These are phyloP conservation scores for Alisma plantagoaquatica DNA, from an alignment of 106 monocot genomes.

Conservation along the genomic window DNA sequence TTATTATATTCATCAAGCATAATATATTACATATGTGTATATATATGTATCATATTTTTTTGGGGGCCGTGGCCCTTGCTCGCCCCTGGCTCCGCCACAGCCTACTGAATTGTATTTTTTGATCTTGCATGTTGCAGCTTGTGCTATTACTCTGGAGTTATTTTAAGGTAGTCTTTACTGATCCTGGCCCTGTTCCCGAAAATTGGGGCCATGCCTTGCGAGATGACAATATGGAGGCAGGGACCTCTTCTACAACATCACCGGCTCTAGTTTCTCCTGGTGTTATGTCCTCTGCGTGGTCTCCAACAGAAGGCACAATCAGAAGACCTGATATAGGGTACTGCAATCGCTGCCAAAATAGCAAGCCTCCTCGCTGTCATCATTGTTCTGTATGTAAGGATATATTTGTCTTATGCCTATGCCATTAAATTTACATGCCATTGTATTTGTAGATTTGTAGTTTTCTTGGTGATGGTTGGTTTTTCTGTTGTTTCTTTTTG, in stretches of 20 bases:
- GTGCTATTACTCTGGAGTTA: slow-evolving; percentile 82
- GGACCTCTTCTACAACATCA: slow-evolving; percentile 9
- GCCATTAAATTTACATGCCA: no score
- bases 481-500: no score
- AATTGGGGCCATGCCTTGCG: slow-evolving; percentile 57
- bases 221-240: slow-evolving; percentile 22
- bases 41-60: no score
- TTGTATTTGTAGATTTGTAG: neutral
- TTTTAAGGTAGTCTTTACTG: slow-evolving; percentile 65
- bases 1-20: no score
- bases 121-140: slow-evolving; percentile 47
- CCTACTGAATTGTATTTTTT: no score
- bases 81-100: no score
- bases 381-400: slow-evolving; percentile 92
- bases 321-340: slow-evolving; percentile 38
- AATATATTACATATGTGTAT: no score
- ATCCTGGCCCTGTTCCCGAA: slow-evolving; percentile 73
- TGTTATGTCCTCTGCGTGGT: slow-evolving; percentile 15
- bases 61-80: no score
- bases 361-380: slow-evolving; percentile 89
- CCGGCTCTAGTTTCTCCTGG: slow-evolving; percentile 27
- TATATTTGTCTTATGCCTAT: no score
- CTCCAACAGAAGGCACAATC: slow-evolving; percentile 17
- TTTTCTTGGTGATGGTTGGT: no score
- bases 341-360: slow-evolving; percentile 62